Evolutionary conservation across 2,329 filamentous ascomycete species (phyloP).

Genomic region (Fusarium xyrophilum): DNA sequence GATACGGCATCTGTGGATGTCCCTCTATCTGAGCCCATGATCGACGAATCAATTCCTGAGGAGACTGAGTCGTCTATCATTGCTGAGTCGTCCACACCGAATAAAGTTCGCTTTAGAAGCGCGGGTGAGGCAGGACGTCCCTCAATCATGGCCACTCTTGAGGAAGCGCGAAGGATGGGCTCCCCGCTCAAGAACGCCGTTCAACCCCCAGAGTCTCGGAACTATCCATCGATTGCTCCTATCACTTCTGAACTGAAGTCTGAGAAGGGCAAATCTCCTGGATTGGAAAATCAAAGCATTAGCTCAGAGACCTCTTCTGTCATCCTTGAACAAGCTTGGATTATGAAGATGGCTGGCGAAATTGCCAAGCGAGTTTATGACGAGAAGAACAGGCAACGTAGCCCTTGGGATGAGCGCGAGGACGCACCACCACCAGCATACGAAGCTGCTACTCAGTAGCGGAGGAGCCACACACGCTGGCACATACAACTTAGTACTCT

Average conservation of each 20-base stretch:
- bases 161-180: constrained; percentile 36
- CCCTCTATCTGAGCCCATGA: constrained; percentile 67
- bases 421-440: constrained; percentile 69
- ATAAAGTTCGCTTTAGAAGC: constrained; percentile 53
- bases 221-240: constrained; percentile 33
- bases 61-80: constrained; percentile 58
- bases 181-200: constrained; percentile 34
- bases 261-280: constrained; percentile 43
- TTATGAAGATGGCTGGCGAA: constrained; percentile 92
- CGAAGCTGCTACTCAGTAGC: constrained; percentile 56
- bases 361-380: constrained; percentile 88
- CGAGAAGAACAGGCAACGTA: constrained; percentile 68
- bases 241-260: constrained; percentile 24
- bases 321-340: constrained; percentile 83
- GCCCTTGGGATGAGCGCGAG: constrained; percentile 58
- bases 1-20: constrained; percentile 63
- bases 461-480: constrained; percentile 11
- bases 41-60: constrained; percentile 64
- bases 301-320: constrained; percentile 60
- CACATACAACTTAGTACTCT: constrained; percentile 34
- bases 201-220: constrained; percentile 21
- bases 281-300: constrained; percentile 44
- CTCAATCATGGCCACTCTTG: constrained; percentile 38
- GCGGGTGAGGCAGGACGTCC: constrained; percentile 32
- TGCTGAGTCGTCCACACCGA: constrained; percentile 40